A percentile compares a stretch with the other conserved stretches of the same genome.
Evolutionary conservation across 1,284 basidiomycete genomes (phyloP).

Genomic region (Neolentinus lepideus): DNA sequence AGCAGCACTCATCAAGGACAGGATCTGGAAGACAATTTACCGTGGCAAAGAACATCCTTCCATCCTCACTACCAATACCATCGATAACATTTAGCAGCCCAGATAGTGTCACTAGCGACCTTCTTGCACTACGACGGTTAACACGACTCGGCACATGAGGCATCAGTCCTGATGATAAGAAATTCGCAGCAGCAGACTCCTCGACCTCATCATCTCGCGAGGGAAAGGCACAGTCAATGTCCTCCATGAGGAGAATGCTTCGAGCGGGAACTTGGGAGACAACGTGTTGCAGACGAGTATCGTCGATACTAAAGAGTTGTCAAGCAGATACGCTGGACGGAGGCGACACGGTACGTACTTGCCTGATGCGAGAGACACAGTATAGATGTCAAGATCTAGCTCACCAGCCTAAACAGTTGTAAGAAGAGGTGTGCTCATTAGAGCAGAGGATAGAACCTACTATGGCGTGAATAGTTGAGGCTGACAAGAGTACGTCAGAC

Average conservation of each 20-base stretch:
- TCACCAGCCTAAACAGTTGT: slow-evolving; percentile 19
- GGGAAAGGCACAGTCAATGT: slow-evolving; percentile 20
- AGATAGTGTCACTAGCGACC: slow-evolving; percentile 14
- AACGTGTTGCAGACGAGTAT: slow-evolving; percentile 19
- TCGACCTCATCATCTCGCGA: slow-evolving; percentile 4
- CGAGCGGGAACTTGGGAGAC: slow-evolving; percentile 21
- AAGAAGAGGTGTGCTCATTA: slow-evolving; percentile 17
- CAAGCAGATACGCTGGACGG: not conserved
- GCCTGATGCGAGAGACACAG: slow-evolving; percentile 20
- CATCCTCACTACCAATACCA: slow-evolving; percentile 22
- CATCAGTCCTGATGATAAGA: slow-evolving; percentile 1
- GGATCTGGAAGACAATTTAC: not conserved
- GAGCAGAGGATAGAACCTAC: slow-evolving; percentile 5
- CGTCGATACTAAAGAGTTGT: slow-evolving; percentile 18
- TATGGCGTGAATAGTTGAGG: slow-evolving; percentile 11
- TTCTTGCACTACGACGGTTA: not conserved
- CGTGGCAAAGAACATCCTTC: slow-evolving; percentile 23
- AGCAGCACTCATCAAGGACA: not conserved
- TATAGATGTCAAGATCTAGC: slow-evolving; percentile 26
- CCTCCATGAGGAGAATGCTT: slow-evolving; percentile 28
- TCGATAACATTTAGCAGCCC: slow-evolving; percentile 24
- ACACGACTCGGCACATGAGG: not conserved
- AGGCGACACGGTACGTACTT: slow-evolving; percentile 4
- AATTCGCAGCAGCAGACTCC: not conserved
- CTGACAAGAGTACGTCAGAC: slow-evolving; percentile 9